Evolutionary conservation across 257 asterid genomes (phyloP), one percentile per base, ranked within the genome.

Genomic region (Misopates orontium): DNA sequence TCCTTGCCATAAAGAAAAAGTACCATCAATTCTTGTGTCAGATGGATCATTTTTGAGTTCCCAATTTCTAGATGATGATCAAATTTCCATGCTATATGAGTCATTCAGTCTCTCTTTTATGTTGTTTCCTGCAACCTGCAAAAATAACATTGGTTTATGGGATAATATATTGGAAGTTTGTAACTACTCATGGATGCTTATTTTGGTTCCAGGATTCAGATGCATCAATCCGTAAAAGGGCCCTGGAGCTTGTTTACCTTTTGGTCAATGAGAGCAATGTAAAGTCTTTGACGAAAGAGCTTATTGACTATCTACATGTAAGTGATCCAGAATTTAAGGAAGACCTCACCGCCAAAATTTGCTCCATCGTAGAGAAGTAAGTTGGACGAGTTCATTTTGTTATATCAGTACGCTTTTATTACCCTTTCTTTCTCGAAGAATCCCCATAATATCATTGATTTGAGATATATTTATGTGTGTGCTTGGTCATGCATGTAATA

Each of bases 171-270:
- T 64, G 31, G 24, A 31, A 9, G 24, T 10, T 49, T 44, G 36
- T 60, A 41, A 41, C 36, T 40, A 12, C 12, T 5, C 7, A 56
- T 39, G 20, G 8, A 60, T 60, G 56, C 71, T 72, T 56, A 15
- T 70, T 68, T 15, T 8, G 48, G 72, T 77, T 60, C 67, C 94
- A 94, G 99, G 99, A 94, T 87, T 72, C 95, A 71, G 99, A 94
- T 88, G 96, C 98, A 78, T 94, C 99, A 14, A 90, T 94, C 72
- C 96, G 98, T 72, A 94, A 94, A 82, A 85, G 93, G 77, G 98
- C 99, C 48, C 83, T 94, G 55, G 99, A 94, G 75, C 99, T 94
- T 77, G 88, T 90, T 56, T 94, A 82, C 84, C 95, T 88, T 76
- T 83, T 94, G 58, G 83, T 83, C 44, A 94, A 94, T 67, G 96